Evolutionary conservation across 2,329 filamentous ascomycete genomes (phyloP).

Genomic region (Truncatella angustata): DNA sequence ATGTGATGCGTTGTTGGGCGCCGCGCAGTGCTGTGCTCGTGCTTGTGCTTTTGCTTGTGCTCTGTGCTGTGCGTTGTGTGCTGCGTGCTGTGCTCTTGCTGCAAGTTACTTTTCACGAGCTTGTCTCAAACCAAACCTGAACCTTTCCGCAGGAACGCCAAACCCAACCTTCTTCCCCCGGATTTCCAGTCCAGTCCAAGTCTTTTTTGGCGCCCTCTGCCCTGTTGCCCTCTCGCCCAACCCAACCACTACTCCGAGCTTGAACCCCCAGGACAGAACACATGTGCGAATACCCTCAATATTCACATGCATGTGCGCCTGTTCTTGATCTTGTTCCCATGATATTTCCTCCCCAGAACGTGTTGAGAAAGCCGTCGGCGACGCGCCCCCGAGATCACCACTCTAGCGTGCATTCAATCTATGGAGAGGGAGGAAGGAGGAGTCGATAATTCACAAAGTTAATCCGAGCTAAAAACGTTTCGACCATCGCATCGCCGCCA

Average conservation of each 20-base stretch:
- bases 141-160: conserved; percentile 4
- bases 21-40: not conserved
- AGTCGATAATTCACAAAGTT: not conserved
- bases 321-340: not conserved
- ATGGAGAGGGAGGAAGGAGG: not conserved
- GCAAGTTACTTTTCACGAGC: not conserved
- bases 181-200: not conserved
- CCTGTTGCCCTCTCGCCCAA: too few species aligned
- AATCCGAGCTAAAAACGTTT: not conserved
- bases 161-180: conserved; percentile 4
- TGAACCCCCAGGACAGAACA: too few species aligned
- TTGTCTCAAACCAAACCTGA: too few species aligned
- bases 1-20: too few species aligned
- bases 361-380: too few species aligned
- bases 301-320: too few species aligned
- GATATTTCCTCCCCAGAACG: not conserved
- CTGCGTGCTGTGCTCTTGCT: not conserved
- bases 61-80: not conserved
- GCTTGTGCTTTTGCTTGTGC: not conserved
- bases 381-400: not conserved
- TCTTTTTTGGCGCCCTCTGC: not conserved
- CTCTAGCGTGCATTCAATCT: not conserved
- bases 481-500: not conserved
- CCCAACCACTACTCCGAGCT: too few species aligned
- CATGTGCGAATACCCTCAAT: too few species aligned